phyloP scores from a whole-genome alignment of 2,329 filamentous ascomycete species.

The Aspergillus nomiae region DNA sequence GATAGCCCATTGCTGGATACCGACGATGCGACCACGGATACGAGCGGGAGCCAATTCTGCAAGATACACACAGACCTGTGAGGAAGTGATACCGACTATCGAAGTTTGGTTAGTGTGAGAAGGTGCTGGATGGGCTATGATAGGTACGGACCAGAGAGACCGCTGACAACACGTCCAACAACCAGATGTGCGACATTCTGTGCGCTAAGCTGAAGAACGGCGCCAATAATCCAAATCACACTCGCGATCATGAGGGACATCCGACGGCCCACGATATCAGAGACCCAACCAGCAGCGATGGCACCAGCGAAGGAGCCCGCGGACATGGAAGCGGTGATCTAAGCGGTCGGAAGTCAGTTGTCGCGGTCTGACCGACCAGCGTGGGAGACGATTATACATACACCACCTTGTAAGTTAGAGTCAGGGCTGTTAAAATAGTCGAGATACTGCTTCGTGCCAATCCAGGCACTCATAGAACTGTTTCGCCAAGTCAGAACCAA shows the following conservation, averaged over 20 bases:
- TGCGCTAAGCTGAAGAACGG: slow-evolving; percentile 33
- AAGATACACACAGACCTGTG: slow-evolving; percentile 48
- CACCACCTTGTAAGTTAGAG: slow-evolving; percentile 40
- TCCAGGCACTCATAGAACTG: slow-evolving; percentile 46
- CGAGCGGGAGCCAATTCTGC: slow-evolving; percentile 47
- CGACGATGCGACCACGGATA: slow-evolving; percentile 46
- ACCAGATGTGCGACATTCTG: slow-evolving; percentile 43
- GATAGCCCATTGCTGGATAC: slow-evolving; percentile 49
- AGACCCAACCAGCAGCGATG: slow-evolving; percentile 39
- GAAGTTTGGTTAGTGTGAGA: not conserved
- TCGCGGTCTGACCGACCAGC: not conserved
- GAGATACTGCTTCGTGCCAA: slow-evolving; percentile 54
- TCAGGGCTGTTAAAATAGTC: slow-evolving; percentile 57
- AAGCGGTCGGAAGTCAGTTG: slow-evolving; percentile 33
- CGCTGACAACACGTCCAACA: slow-evolving; percentile 52
- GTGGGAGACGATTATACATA: slow-evolving; percentile 16
- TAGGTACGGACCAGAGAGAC: slow-evolving; percentile 27
- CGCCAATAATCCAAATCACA: slow-evolving; percentile 37
- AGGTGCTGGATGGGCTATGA: not conserved
- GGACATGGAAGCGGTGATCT: slow-evolving; percentile 71
- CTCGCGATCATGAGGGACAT: slow-evolving; percentile 43
- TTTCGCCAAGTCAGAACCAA: not conserved
- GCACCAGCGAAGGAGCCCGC: slow-evolving; percentile 70
- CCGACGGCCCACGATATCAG: slow-evolving; percentile 42
- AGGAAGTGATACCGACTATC: slow-evolving; percentile 45